Evolutionary conservation across 2,329 filamentous ascomycete genomes (phyloP).

Genomic region (Aspergillus ustus): DNA sequence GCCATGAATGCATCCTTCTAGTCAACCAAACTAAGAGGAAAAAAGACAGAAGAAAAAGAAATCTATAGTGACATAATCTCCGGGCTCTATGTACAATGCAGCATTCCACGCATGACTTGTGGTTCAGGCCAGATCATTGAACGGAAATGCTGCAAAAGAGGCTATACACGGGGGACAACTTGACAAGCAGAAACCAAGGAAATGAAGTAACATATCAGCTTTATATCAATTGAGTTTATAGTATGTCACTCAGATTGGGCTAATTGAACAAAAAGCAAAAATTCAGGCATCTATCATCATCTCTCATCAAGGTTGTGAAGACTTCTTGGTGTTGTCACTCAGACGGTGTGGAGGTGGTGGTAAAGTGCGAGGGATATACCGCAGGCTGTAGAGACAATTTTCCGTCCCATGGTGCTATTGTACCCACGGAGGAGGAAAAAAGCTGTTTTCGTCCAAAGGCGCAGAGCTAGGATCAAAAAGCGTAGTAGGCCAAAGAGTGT

Average conservation of each 20-base stretch:
- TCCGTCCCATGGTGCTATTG: conserved; percentile 24
- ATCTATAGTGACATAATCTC: conserved; percentile 5
- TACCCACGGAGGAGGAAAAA: conserved; percentile 39
- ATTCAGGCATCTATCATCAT: conserved; percentile 49
- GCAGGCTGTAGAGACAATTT: conserved; percentile 25
- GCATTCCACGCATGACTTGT: conserved; percentile 5
- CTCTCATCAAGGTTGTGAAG: conserved; percentile 51
- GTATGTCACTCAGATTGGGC: conserved; percentile 35
- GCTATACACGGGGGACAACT: conserved; percentile 1
- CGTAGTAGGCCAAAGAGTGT: conserved; percentile 39
- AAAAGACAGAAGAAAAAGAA: conserved; percentile 1
- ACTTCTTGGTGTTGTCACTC: conserved; percentile 28
- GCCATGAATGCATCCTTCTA: conserved; percentile 5
- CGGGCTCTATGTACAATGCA: conserved; percentile 15
- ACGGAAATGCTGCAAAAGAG: neutral
- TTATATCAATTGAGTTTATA: conserved; percentile 39
- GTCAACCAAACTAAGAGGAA: neutral
- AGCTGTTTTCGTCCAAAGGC: conserved; percentile 36
- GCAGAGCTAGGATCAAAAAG: conserved; percentile 39
- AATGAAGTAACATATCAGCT: conserved; percentile 20
- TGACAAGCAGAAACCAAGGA: neutral
- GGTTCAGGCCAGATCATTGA: neutral
- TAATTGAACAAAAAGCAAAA: conserved; percentile 39
- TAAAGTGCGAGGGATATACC: conserved; percentile 37
- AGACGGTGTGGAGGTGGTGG: conserved; percentile 47